Base-by-base conservation (phyloP, 148 eudicot species). In the Beta vulgaris region DNA sequence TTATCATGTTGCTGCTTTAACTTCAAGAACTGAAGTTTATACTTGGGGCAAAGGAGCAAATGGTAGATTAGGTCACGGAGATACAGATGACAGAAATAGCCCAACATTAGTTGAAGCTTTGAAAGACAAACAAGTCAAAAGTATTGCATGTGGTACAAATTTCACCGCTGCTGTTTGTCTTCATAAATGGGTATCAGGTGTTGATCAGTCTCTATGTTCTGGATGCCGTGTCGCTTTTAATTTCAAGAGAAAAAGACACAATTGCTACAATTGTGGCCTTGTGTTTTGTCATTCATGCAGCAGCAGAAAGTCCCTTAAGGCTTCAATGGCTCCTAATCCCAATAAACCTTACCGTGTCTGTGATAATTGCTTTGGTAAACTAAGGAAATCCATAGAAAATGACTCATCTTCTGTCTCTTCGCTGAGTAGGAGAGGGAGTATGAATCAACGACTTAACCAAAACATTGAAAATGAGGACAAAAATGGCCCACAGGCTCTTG, bases 11-110 rank as follows among this genome's bases (percentile, higher is more conserved):
- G 93, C 88, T 59, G 91, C 75, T 55, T 82, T 91, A 77, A 91
- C 85, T 40, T 89, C 93, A 32, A 77, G 73, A 75, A 81, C 88
- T 36, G 91, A 91, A 79, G 87, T 91, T 67, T 91, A 79, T 78
- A 91, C 96, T 44, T 91, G 96, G 96, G 96, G 96, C 54, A 91
- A 87, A 75, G 96, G 96, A 15, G 82, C 84, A 54, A 87, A 87
- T 78, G 96, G 96, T 68, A 83, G 86, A 69, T 83, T 91, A 87
- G 96, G 96, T 53, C 96, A 91, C 63, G 96, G 96, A 42, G 87
- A 87, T 63, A 80, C 77, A 37, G 79, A 76, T 77, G 86, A 91
- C 77, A 84, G 86, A 62, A 79, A 85, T 73, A 68, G 81, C 59
- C 96, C 96, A 21, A 89, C 91, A 40, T 73, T 87, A n/a, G 90